phyloP scores from a whole-genome alignment of 2,329 filamentous ascomycete species.

The Xylariaceae sp. region DNA sequence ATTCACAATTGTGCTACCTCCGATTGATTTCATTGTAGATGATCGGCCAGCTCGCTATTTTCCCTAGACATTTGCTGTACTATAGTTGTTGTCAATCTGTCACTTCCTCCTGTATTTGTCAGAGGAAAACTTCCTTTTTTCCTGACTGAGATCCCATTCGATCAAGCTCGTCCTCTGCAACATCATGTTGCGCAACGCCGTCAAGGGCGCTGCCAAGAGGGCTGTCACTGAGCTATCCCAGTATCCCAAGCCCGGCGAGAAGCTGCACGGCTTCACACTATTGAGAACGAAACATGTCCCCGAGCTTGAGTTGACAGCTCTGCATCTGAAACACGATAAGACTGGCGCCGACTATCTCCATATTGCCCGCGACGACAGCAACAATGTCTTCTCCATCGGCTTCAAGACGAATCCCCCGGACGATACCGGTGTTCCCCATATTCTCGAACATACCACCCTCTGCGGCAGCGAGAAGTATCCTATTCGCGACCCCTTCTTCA shows the following conservation, averaged over 20 bases:
- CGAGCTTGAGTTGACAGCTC: slow-evolving; percentile 85
- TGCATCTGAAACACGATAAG: slow-evolving; percentile 89
- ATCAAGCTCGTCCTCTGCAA: background rate
- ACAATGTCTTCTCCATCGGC: slow-evolving; percentile 98
- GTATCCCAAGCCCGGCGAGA: slow-evolving; percentile 75
- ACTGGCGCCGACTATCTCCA: slow-evolving; percentile 95
- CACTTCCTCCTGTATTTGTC: no score
- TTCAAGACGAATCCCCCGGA: slow-evolving; percentile 99
- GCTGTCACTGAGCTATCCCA: slow-evolving; percentile 73
- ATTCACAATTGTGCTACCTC: no score
- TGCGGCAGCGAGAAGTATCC: slow-evolving; percentile 97
- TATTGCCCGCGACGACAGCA: slow-evolving; percentile 89
- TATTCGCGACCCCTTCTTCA: slow-evolving; percentile 99
- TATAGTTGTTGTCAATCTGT: no score
- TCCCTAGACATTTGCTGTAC: no score
- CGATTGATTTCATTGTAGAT: no score
- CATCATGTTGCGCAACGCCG: slow-evolving; percentile 49
- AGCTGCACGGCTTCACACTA: slow-evolving; percentile 90
- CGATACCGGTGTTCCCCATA: slow-evolving; percentile 93
- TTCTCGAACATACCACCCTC: slow-evolving; percentile 93
- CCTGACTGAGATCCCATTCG: no score
- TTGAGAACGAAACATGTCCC: slow-evolving; percentile 86
- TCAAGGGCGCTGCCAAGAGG: slow-evolving; percentile 46
- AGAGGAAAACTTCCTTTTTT: no score
- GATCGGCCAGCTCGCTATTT: no score